Base-by-base conservation (phyloP, 257 asterid species). In the Rhazya stricta region DNA sequence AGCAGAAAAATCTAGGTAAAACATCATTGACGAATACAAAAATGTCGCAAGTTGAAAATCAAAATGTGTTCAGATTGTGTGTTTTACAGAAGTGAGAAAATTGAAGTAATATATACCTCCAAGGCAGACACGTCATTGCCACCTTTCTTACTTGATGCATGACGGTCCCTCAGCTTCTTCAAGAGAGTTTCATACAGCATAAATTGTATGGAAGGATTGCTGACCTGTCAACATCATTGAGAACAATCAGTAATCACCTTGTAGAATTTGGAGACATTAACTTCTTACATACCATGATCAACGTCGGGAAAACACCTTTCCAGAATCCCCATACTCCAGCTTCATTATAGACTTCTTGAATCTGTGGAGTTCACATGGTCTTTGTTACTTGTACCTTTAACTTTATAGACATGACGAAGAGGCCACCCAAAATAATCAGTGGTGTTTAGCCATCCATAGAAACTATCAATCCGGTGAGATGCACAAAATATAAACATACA, bases 151-250 rank as follows among this genome's bases (percentile, higher is more conserved):
- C 86, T 85, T 51, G 83, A 79, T 36, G 81, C 80, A 25, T 90
- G 97, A 11, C 84, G 90, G 63, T 84, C 84, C 85, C 87, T 91
- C 62, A 92, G 83, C 84, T 88, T 92, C 90, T 92, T 92, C 86
- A 95, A 77, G 76, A 95, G 87, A 71, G 96, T 92, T 86, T 95
- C 99, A 61, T 95, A 95, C 73, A 95, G 83, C 99, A 95, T 95
- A 81, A 92, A 92, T 78, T 95, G 98, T 82, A 95, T 91, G 45
- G 99, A 85, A 57, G 99, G 99, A 85, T 95, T 95, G 89, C 99
- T 92, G 48, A 95, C 96, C 99, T 95, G 89, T 76, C 75, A 67
- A 12, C 36, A 79, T 79, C 65, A 84, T 60, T 21, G 53, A 74
- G 72, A 77, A 80, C 58, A 74, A 78, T 89, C 76, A 87, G 74